A percentile compares a stretch with the other conserved stretches of the same genome.
These are phyloP conservation scores for Nannizziopsis arthrosporioides DNA, from an alignment of 2,329 filamentous ascomycete species.

Conservation along the genomic window DNA sequence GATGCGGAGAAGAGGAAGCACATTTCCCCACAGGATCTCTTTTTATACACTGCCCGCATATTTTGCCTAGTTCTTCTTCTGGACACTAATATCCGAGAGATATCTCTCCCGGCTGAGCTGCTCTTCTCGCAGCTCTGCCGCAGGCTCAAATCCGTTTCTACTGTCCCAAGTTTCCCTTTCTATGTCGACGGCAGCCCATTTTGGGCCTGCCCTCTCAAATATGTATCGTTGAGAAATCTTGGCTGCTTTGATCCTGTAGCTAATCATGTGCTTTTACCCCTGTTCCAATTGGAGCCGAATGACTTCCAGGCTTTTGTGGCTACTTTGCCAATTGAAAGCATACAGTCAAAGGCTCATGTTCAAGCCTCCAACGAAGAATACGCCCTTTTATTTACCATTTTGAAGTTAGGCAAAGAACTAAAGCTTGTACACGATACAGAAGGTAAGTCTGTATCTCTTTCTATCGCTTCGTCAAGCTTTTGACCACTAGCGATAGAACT, in stretches of 20 bases:
- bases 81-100: constrained; percentile 13
- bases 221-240: constrained; percentile 28
- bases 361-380: constrained; percentile 43
- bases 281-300: constrained; percentile 25
- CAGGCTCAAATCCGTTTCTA: constrained; percentile 9
- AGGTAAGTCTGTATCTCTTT: constrained; percentile 28
- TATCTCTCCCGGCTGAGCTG: constrained; percentile 12
- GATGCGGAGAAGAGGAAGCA: constrained; percentile 9
- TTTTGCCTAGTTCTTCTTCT: constrained; percentile 15
- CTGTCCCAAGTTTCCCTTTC: constrained; percentile 1
- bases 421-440: constrained; percentile 56
- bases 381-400: constrained; percentile 52
- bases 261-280: constrained; percentile 26
- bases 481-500: constrained; percentile 2
- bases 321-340: constrained; percentile 42
- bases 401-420: constrained; percentile 59
- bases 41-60: constrained; percentile 19
- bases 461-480: not conserved
- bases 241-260: constrained; percentile 27
- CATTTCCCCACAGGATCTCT: constrained; percentile 13
- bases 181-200: constrained; percentile 17
- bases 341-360: constrained; percentile 37
- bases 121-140: constrained; percentile 14
- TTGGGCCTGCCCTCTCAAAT: constrained; percentile 29
- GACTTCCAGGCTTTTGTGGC: constrained; percentile 43